Percentiles rank a stretch among this genome's conserved stretches.
phyloP scores from a whole-genome alignment of 192 early-diverging fungal species.

The Mortierella alpina region DNA sequence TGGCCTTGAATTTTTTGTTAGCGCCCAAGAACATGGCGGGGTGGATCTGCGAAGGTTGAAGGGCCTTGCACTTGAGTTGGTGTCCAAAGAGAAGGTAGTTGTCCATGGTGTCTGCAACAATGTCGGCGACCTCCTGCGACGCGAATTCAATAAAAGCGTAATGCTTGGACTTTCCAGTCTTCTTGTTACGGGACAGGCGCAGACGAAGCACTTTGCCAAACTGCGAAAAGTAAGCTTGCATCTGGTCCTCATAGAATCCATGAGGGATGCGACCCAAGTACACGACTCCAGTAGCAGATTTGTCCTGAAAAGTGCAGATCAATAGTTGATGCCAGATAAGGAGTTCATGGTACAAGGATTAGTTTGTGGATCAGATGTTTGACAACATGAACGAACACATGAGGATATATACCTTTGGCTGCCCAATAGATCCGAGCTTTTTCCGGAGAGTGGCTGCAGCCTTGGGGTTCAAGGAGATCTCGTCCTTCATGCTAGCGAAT shows the following conservation, averaged over 20 bases:
- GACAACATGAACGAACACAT: neutral
- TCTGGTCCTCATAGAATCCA: conserved; percentile 95
- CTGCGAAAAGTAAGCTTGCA: conserved; percentile 91
- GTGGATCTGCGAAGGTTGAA: conserved; percentile 71
- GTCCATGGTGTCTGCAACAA: conserved; percentile 97
- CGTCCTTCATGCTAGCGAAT: conserved; percentile 52
- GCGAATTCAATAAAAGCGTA: conserved; percentile 95
- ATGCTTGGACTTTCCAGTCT: conserved; percentile 93
- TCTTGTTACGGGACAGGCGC: conserved; percentile 88
- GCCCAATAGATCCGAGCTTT: conserved; percentile 29
- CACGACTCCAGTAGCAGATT: conserved; percentile 73
- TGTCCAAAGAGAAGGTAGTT: conserved; percentile 90
- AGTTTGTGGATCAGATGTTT: neutral
- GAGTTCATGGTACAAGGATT: neutral
- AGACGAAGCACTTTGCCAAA: conserved; percentile 88
- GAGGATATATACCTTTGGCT: conserved; percentile 26
- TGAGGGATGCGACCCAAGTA: conserved; percentile 95
- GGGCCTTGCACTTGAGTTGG: conserved; percentile 78
- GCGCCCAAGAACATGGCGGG: conserved; percentile 77
- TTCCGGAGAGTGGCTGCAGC: conserved; percentile 35
- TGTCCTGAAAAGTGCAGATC: neutral
- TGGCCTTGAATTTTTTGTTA: conserved; percentile 73
- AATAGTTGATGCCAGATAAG: neutral
- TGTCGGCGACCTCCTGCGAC: conserved; percentile 80
- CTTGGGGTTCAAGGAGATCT: conserved; percentile 55